Evolutionary conservation across 495 filamentous ascomycete genomes (phyloP).

Genomic region (Aspergillus conjunctus): DNA sequence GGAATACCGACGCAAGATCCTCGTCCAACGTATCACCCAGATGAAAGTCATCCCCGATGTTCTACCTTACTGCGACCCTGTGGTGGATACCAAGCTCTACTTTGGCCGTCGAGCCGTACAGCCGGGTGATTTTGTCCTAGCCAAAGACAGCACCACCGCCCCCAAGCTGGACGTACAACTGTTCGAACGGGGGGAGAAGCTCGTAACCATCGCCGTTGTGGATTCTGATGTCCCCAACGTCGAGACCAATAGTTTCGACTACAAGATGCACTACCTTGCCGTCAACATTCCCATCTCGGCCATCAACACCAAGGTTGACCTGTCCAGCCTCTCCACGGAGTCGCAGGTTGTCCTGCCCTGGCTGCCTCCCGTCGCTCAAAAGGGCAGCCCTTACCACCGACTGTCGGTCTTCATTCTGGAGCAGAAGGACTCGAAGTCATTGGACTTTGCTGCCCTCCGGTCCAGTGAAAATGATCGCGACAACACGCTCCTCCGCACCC

Average conservation of each 20-base stretch:
- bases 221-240: slow-evolving; percentile 88
- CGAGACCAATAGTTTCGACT: slow-evolving; percentile 74
- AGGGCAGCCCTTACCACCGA: slow-evolving; percentile 89
- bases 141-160: slow-evolving; percentile 63
- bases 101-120: slow-evolving; percentile 68
- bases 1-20: slow-evolving; percentile 69
- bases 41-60: slow-evolving; percentile 92
- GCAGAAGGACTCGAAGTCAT: slow-evolving; percentile 61
- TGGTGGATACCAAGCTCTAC: slow-evolving; percentile 73
- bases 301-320: slow-evolving; percentile 51
- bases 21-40: slow-evolving; percentile 85
- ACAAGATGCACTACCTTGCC: slow-evolving; percentile 83
- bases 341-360: slow-evolving; percentile 74
- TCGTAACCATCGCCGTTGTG: slow-evolving; percentile 81
- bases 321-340: slow-evolving; percentile 53
- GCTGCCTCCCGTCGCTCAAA: slow-evolving; percentile 83
- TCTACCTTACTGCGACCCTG: slow-evolving; percentile 79
- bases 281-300: slow-evolving; percentile 64
- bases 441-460: slow-evolving; percentile 65
- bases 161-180: slow-evolving; percentile 80
- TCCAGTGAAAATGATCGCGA: slow-evolving; percentile 56
- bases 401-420: slow-evolving; percentile 79
- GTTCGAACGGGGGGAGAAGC: slow-evolving; percentile 77
- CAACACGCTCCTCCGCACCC: slow-evolving; percentile 69
- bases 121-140: slow-evolving; percentile 78